Conservation (phyloP, 768 basidiomycete genomes). For the Tulasnella sp. region DNA sequence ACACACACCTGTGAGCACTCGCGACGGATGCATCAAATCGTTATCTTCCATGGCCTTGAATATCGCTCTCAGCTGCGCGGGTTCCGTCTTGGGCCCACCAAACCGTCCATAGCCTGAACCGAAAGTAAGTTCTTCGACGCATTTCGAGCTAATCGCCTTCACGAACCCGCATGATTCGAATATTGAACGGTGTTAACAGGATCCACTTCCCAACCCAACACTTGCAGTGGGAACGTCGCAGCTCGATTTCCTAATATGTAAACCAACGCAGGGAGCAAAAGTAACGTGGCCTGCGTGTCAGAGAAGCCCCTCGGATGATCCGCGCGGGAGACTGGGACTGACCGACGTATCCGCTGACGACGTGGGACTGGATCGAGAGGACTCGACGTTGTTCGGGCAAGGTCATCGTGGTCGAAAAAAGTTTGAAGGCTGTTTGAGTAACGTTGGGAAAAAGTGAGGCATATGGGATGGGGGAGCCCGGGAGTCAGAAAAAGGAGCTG, state of each 20-base stretch:
- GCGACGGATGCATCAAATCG: slow-evolving; percentile 55
- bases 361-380: slow-evolving; percentile 87
- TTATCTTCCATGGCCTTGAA: slow-evolving; percentile 65
- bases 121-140: neutral
- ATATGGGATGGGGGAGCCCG: neutral
- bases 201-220: slow-evolving; percentile 91
- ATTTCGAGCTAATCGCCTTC: neutral
- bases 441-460: neutral
- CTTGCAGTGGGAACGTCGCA: slow-evolving; percentile 48
- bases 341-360: slow-evolving; percentile 88
- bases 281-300: slow-evolving; percentile 35
- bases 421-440: neutral
- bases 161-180: slow-evolving; percentile 81
- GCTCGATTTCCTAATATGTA: slow-evolving; percentile 47
- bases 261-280: no score
- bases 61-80: slow-evolving; percentile 62
- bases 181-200: slow-evolving; percentile 92
- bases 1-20: slow-evolving; percentile 64
- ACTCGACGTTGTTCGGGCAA: slow-evolving; percentile 34
- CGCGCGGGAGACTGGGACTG: slow-evolving; percentile 12
- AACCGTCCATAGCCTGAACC: slow-evolving; percentile 67
- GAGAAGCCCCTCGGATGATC: neutral
- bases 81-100: slow-evolving; percentile 68
- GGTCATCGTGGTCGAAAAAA: neutral
- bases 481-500: neutral